These are phyloP conservation scores for Fusarium nurragi DNA, from an alignment of 2,329 filamentous ascomycete genomes.

Conservation along the genomic window DNA sequence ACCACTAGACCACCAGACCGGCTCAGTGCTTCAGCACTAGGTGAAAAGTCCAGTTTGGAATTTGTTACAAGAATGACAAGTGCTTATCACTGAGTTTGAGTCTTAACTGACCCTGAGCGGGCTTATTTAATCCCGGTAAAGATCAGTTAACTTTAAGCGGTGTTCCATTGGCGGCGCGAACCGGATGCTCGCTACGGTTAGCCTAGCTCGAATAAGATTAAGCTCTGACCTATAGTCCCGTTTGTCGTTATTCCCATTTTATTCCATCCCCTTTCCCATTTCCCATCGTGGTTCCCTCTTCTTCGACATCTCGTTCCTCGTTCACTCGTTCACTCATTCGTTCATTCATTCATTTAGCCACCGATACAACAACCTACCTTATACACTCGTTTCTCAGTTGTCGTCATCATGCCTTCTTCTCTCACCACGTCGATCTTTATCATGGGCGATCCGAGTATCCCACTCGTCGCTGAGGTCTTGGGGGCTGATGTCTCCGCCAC, in stretches of 20 bases:
- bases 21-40: too few species aligned
- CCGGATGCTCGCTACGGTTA: background rate
- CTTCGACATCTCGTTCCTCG: background rate
- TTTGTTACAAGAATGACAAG: too few species aligned
- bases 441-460: background rate
- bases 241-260: slow-evolving; percentile 1
- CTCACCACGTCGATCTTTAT: slow-evolving; percentile 8
- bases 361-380: background rate
- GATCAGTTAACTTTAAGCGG: background rate
- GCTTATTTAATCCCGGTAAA: background rate
- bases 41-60: too few species aligned
- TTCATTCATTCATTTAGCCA: background rate
- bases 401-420: slow-evolving; percentile 7
- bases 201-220: background rate
- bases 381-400: background rate
- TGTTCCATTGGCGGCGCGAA: rapidly evolving
- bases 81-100: too few species aligned
- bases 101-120: background rate
- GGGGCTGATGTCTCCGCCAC: slow-evolving; percentile 14
- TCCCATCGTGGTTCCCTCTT: background rate
- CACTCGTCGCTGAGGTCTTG: slow-evolving; percentile 9
- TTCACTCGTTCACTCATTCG: background rate
- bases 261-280: slow-evolving; percentile 12
- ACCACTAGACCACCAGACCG: slow-evolving; percentile 70
- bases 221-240: background rate